Evolutionary conservation across 495 filamentous ascomycete species (phyloP), one percentile per base, ranked within the genome.

Genomic region (Lineolata rhizophorae): DNA sequence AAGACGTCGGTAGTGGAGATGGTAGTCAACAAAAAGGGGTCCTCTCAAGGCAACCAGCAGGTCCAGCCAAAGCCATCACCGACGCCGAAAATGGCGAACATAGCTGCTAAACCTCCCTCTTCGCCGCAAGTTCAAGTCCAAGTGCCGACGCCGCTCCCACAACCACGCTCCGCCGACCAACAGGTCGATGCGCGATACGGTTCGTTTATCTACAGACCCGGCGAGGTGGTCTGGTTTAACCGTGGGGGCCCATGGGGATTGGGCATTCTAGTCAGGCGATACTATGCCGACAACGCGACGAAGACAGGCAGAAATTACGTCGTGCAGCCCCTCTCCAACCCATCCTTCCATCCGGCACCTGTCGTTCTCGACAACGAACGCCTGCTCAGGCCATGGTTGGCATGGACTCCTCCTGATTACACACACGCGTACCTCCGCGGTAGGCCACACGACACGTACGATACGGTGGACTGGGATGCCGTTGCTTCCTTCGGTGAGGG

Each of bases 141-240:
- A 3, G 41, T 37, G 14, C 47, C 58, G 11, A 56, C 54, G 15
- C 34, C 41, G 6, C 41, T 59, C 30, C 50, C 65, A 33, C 41
- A 45, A 12, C 37, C 54, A 0, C 52, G 41, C 19, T 52, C 45
- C 4, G 18, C 36, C 3, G 60, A 64, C 27, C 60, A 64, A 42
- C 45, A 52, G 14, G 35, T 55, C 12, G 60, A 64, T 39, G 24
- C 43, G 13, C 48, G 54, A 25, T 60, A 55, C 33, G 45, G 48
- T 14, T 54, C 46, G 38, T 63, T 63, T 40, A 49, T 72, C 10
- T 68, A 58, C 36, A 60, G 68, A 3, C 50, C 57, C 2, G 68
- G 68, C 11, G 68, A 73, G 42, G 39, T 70, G 5, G 58, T 64
- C 2, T 73, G 68, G 68, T 72, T 64, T 40, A 54, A 64, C 27